Conservation (phyloP, 768 basidiomycete species). For the Russula sp. region DNA sequence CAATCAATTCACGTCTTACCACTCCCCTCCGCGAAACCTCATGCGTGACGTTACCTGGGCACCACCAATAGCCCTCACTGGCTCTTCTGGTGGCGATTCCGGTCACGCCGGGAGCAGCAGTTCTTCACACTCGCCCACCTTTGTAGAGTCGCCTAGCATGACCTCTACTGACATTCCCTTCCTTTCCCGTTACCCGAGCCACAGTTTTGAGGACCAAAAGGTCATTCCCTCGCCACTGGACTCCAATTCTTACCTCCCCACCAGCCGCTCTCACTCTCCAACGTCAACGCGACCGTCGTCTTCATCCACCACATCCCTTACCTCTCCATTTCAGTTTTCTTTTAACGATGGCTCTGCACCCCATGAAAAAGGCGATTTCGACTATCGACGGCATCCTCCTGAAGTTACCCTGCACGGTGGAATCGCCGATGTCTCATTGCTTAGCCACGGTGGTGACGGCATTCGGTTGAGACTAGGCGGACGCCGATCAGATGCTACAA, state of each 20-base stretch:
- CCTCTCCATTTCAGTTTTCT: slow-evolving; percentile 64
- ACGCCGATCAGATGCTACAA: slow-evolving; percentile 48
- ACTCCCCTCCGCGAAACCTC: slow-evolving; percentile 29
- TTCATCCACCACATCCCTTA: slow-evolving; percentile 55
- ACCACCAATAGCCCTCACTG: slow-evolving; percentile 33
- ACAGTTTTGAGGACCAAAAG: slow-evolving; percentile 55
- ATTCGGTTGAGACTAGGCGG: slow-evolving; percentile 58
- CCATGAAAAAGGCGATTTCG: slow-evolving; percentile 62
- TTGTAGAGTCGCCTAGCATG: slow-evolving; percentile 55
- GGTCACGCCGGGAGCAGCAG: slow-evolving; percentile 43
- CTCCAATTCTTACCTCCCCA: slow-evolving; percentile 55
- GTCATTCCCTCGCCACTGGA: slow-evolving; percentile 50
- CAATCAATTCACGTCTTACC: slow-evolving; percentile 53
- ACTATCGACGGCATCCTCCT: slow-evolving; percentile 59
- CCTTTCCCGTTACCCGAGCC: slow-evolving; percentile 42
- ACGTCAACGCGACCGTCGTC: slow-evolving; percentile 61
- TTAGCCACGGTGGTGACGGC: slow-evolving; percentile 50
- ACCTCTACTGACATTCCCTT: slow-evolving; percentile 49
- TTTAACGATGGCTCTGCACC: slow-evolving; percentile 53
- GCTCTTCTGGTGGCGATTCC: slow-evolving; percentile 45
- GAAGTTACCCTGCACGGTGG: slow-evolving; percentile 73
- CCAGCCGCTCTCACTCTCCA: slow-evolving; percentile 72
- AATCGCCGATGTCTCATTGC: slow-evolving; percentile 64
- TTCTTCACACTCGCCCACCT: slow-evolving; percentile 53
- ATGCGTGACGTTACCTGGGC: slow-evolving; percentile 36